Evolutionary conservation across 768 basidiomycete genomes (phyloP).

Genomic region (Amanita molliuscula): DNA sequence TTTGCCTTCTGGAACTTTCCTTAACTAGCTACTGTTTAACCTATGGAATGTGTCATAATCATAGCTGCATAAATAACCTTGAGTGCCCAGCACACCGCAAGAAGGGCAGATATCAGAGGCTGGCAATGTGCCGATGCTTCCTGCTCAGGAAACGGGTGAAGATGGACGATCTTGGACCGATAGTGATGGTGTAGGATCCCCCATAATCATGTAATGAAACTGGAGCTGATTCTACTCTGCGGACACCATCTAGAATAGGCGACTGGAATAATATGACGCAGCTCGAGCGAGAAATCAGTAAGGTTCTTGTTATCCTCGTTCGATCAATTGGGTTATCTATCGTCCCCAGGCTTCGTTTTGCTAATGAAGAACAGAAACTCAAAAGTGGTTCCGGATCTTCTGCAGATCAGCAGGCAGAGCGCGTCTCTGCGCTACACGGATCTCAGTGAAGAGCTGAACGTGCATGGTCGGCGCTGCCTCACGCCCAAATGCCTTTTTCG

Average conservation of each 20-base stretch:
- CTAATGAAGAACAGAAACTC: constrained; percentile 20
- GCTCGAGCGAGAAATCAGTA: constrained; percentile 46
- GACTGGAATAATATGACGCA: constrained; percentile 55
- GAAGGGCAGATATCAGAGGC: background rate
- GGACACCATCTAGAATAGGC: constrained; percentile 58
- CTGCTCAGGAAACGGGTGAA: constrained; percentile 23
- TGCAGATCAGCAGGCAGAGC: constrained; percentile 1
- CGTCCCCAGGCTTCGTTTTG: constrained; percentile 17
- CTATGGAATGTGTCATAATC: background rate
- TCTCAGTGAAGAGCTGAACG: background rate
- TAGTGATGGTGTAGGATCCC: constrained; percentile 52
- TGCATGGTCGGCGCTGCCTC: background rate
- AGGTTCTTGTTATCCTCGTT: constrained; percentile 9
- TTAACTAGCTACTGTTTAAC: constrained; percentile 2
- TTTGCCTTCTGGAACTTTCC: constrained; percentile 2
- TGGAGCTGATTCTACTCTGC: background rate
- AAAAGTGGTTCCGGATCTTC: background rate
- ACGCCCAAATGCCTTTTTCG: too few species aligned
- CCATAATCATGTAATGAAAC: background rate
- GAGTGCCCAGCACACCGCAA: background rate
- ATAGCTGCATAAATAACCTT: background rate
- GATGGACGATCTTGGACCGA: constrained; percentile 51
- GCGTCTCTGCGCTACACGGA: background rate
- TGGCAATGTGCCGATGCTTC: background rate
- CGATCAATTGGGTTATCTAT: background rate